phyloP scores from a whole-genome alignment of 148 eudicot species.

The Polygonum aviculare region DNA sequence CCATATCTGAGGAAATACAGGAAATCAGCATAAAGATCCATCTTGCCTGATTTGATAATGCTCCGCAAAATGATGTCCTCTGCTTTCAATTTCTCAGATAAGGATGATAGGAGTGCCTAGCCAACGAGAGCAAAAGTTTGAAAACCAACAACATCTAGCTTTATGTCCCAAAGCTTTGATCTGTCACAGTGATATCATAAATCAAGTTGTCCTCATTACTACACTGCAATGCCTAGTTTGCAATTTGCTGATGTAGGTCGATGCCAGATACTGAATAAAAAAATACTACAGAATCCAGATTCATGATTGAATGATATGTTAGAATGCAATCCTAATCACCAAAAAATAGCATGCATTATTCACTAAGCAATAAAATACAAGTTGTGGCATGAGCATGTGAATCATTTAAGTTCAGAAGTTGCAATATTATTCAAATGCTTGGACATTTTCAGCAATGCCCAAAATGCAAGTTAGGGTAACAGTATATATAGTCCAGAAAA shows the following conservation, averaged over 20 bases:
- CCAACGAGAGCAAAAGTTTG: not conserved
- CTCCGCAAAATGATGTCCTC: constrained; percentile 19
- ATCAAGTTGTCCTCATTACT: not conserved
- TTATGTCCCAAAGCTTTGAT: not conserved
- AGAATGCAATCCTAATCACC: not conserved
- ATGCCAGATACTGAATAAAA: not conserved
- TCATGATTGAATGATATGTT: not conserved
- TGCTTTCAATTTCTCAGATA: constrained; percentile 59
- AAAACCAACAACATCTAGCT: not conserved
- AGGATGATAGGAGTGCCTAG: constrained; percentile 51
- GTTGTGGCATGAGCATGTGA: not conserved
- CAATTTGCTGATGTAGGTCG: not conserved
- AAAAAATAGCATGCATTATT: not conserved
- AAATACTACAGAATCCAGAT: not conserved
- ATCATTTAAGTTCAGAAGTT: constrained; percentile 2
- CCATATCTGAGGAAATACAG: constrained; percentile 59
- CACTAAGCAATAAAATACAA: not conserved
- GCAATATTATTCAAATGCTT: not conserved
- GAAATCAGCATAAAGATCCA: constrained; percentile 73
- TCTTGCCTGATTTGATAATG: constrained; percentile 41
- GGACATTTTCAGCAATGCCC: not conserved
- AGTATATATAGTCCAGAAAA: not conserved
- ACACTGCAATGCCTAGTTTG: not conserved
- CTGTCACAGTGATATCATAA: not conserved
- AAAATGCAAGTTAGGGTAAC: not conserved